Percentiles rank a stretch among this genome's conserved stretches.
phyloP scores from a whole-genome alignment of 1,284 basidiomycete genomes.

The Leccinum huronense region DNA sequence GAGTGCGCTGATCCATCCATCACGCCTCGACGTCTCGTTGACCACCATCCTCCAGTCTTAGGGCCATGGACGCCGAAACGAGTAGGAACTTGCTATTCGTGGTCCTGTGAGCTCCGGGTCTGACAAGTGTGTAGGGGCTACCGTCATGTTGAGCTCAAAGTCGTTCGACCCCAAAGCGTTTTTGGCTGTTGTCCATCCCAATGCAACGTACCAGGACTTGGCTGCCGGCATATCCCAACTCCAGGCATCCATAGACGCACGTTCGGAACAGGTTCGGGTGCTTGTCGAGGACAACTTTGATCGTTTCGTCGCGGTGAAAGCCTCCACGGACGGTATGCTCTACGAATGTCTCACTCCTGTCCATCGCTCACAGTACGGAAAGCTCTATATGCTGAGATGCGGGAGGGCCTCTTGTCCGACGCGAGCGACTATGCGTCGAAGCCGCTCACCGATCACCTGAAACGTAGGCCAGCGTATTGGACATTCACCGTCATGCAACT shows the following conservation, averaged over 20 bases:
- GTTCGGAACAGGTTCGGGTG: slow-evolving; percentile 90
- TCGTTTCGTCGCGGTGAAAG: slow-evolving; percentile 96
- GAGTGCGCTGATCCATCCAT: slow-evolving; percentile 48
- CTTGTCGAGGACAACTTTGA: slow-evolving; percentile 99
- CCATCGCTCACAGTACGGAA: slow-evolving; percentile 11
- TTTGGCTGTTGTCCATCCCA: slow-evolving; percentile 89
- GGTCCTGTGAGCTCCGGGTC: slow-evolving; percentile 8
- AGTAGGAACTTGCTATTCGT: slow-evolving; percentile 41
- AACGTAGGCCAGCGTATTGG: slow-evolving; percentile 51
- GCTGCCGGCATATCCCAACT: slow-evolving; percentile 72
- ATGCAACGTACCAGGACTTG: slow-evolving; percentile 94
- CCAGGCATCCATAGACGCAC: slow-evolving; percentile 76
- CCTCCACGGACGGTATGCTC: slow-evolving; percentile 86
- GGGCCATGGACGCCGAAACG: slow-evolving; percentile 69
- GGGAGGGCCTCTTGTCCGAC: slow-evolving; percentile 78
- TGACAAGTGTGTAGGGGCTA: slow-evolving; percentile 54
- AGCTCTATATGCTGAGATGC: slow-evolving; percentile 94
- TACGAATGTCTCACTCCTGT: neutral
- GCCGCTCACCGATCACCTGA: slow-evolving; percentile 80
- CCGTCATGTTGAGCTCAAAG: slow-evolving; percentile 86
- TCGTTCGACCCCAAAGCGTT: slow-evolving; percentile 96
- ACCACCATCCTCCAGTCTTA: slow-evolving; percentile 43
- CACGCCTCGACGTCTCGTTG: slow-evolving; percentile 10
- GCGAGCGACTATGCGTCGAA: slow-evolving; percentile 82
- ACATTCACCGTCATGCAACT: neutral